phyloP scores from a whole-genome alignment of 768 basidiomycete species.

The Gloeostereum incarnatum region DNA sequence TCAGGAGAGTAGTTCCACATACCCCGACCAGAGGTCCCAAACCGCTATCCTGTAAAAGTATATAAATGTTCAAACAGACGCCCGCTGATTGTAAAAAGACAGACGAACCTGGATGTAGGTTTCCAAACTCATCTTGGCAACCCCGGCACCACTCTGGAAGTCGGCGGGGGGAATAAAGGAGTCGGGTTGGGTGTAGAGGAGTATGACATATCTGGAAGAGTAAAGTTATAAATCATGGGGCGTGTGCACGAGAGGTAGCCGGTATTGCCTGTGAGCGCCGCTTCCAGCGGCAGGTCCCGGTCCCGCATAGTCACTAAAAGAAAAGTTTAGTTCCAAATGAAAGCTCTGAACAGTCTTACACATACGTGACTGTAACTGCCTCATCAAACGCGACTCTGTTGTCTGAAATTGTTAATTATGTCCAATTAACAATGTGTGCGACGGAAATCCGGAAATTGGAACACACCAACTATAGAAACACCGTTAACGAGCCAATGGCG shows the following conservation, averaged over 20 bases:
- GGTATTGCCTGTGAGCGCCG: conserved; percentile 62
- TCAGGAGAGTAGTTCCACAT: conserved; percentile 7
- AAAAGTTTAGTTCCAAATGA: conserved; percentile 22
- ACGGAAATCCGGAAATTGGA: too few species aligned
- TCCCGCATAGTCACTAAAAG: conserved; percentile 60
- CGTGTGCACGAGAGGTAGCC: neutral
- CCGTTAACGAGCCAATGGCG: conserved; percentile 79
- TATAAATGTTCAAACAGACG: conserved; percentile 1
- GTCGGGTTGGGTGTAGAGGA: conserved; percentile 55
- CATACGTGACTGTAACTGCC: neutral
- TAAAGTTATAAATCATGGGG: conserved; percentile 1
- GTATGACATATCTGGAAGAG: conserved; percentile 50
- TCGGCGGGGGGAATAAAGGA: conserved; percentile 53
- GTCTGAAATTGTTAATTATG: too few species aligned
- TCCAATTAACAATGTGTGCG: too few species aligned
- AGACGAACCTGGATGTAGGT: conserved; percentile 45
- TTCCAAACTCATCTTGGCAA: conserved; percentile 46
- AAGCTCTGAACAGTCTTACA: conserved; percentile 26
- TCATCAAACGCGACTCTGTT: neutral
- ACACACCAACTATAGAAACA: conserved; percentile 37
- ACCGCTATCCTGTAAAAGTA: conserved; percentile 30
- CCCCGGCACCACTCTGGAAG: conserved; percentile 41
- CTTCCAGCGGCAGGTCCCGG: conserved; percentile 61
- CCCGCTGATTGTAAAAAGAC: neutral
- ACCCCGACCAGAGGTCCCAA: conserved; percentile 58